Base-by-base conservation (phyloP, 2,329 filamentous ascomycete species). In the Ophiostoma australiae region DNA sequence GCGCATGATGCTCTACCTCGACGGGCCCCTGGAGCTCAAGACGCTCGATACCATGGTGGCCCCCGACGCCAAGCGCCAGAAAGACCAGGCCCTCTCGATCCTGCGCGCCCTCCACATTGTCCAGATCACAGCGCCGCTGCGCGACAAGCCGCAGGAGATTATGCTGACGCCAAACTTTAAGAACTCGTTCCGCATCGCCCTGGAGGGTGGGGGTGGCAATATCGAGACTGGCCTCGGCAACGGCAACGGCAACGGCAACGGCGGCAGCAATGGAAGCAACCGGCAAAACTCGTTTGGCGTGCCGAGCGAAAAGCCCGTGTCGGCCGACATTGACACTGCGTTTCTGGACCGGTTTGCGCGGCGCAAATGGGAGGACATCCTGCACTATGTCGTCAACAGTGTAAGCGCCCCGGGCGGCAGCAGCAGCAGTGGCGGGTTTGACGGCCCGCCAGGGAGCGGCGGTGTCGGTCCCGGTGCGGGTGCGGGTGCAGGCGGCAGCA, bases 1-100 rank as follows among this genome's bases (percentile, higher is more conserved):
- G 73, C 97, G 97, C 90, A 91, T 92, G 55, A 89, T 99, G 77
- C 88, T 99, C 4, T 99, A 97, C 82, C 91, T 96, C 83, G 91
- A 92, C 58, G 85, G 87, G 13, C 92, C 95, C 0, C 87, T 98
- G 74, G 86, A 88, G 1, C 86, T 92, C n/a, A 83, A 87, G 73
- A 91, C 96, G 76, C 86, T 99, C 72, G 93, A 98, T 76, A 82
- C 87, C 61, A 97, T 94, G 93, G 89, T 97, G 69, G 91, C 90
- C 75, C 86, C 92, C 6, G 82, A 84, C 58, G 81, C 82, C 23
- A 84, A 84, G 76, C 81, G 90, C 76, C 89, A 94, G 79, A 91
- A 92, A 78, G 93, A 97, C 78, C 89, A 93, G 78, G 91, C 94
- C 10, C 83, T 98, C 48, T 89, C 90, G 69, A 90, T 94, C 68